Base-by-base conservation (phyloP, 352 stramenopile species). In the Phytophthora rubi region DNA sequence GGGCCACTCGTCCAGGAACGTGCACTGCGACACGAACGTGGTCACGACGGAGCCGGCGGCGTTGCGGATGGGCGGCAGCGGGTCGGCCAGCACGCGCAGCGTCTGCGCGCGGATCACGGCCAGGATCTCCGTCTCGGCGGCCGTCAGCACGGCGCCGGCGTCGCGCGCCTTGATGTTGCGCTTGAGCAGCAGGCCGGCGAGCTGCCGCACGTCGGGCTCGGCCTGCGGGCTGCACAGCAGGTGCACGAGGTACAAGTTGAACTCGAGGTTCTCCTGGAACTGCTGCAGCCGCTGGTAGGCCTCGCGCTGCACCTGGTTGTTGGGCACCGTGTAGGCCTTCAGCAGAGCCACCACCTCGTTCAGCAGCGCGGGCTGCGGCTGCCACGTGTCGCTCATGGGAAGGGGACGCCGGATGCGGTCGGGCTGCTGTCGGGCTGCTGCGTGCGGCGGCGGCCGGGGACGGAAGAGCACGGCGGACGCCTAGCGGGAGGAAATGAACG, bases 191-290 rank as follows among this genome's bases (percentile, higher is more conserved):
- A 96, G 66, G 0, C 89, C 89, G 0, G 89, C 89, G 59, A 95
- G 69, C 70, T 96, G 85, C 6, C 89, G 89, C 56, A 95, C 82
- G 58, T 85, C 86, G 23, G 74, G 68, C 51, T 95, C 81, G 45
- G 71, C 53, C 35, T 94, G 81, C 16, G 70, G 13, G 6, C 79
- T 77, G 75, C 84, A 95, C 52, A 97, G 83, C 59, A 97, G 49
- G 62, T 97, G 88, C 45, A 94, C 83, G 52, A 97, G 82, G 71
- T 97, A 97, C 32, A 95, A 76, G 53, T 95, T 93, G 71, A 97
- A 97, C 79, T 97, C 86, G 51, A 94, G 86, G 73, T 97, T 90
- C 68, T 94, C 80, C 74, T 94, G 85, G 77, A 94, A 94, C 71
- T 93, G 86, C 83, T 95, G 85, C 64, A 96, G 77, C 49, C 85